A percentile compares a stretch with the other conserved stretches of the same genome.
Conservation (phyloP, 1,284 basidiomycete species). For the Ustilago cynodontis region DNA sequence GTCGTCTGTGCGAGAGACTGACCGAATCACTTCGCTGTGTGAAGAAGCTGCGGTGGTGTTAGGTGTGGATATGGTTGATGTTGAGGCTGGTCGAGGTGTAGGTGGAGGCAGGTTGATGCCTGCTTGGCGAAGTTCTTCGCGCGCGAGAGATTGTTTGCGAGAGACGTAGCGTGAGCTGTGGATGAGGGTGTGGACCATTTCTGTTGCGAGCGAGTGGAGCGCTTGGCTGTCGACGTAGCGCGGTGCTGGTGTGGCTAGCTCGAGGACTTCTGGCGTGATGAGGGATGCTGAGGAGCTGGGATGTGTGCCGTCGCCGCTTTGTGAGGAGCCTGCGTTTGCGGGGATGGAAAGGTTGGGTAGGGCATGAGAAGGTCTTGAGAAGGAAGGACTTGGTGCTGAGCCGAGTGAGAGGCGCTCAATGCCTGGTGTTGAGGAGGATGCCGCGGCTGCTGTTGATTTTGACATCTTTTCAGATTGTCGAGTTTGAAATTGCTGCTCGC, state of each 20-base stretch:
- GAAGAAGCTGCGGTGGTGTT: slow-evolving; percentile 2
- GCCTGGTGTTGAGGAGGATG: slow-evolving; percentile 14
- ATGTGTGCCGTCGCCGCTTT: slow-evolving; percentile 15
- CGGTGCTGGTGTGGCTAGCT: slow-evolving; percentile 70
- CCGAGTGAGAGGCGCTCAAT: slow-evolving; percentile 47
- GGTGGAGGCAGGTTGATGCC: slow-evolving; percentile 32
- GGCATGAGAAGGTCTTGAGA: slow-evolving; percentile 40
- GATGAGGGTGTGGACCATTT: slow-evolving; percentile 72
- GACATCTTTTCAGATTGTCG: slow-evolving; percentile 17
- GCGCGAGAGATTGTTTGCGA: slow-evolving; percentile 73
- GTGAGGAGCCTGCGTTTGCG: slow-evolving; percentile 8
- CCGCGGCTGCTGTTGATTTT: slow-evolving; percentile 14
- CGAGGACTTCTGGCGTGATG: slow-evolving; percentile 57
- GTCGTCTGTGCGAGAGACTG: slow-evolving; percentile 47
- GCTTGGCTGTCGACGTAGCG: slow-evolving; percentile 78
- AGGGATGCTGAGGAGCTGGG: slow-evolving; percentile 33
- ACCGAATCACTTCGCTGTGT: slow-evolving; percentile 35
- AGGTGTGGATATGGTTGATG: background rate
- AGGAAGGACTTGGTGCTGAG: slow-evolving; percentile 21
- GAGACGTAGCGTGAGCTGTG: slow-evolving; percentile 61
- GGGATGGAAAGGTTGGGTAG: slow-evolving; percentile 26
- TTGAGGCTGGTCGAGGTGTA: slow-evolving; percentile 1
- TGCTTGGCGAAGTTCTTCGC: slow-evolving; percentile 65
- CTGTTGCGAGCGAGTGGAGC: slow-evolving; percentile 87
- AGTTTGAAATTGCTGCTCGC: background rate